Percentiles rank a stretch among this genome's conserved stretches.
Evolutionary conservation across 129 eudicot species (phyloP).

Genomic region (Flaveria sonorensis): DNA sequence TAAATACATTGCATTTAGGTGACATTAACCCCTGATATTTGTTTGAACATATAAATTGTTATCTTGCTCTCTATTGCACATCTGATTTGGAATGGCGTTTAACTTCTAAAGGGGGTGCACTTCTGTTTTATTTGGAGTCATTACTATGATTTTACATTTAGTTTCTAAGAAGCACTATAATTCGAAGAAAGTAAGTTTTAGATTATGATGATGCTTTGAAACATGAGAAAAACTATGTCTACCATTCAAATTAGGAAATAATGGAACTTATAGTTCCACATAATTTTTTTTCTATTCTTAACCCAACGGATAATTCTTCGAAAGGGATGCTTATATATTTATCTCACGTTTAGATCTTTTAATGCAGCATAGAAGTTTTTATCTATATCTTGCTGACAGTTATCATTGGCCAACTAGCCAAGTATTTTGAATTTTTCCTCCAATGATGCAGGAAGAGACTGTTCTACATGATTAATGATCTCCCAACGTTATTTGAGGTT

Average conservation of each 20-base stretch:
- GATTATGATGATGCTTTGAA: not conserved
- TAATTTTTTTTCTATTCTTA: not conserved
- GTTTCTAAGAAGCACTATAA: not conserved
- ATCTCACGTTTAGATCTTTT: not conserved
- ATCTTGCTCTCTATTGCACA: not conserved
- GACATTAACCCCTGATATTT: not conserved
- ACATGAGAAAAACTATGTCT: constrained; percentile 7
- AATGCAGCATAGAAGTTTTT: not conserved
- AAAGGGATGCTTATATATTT: not conserved
- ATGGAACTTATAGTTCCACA: not conserved
- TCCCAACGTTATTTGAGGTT: constrained; percentile 13
- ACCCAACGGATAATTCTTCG: not conserved
- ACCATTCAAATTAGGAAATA: not conserved
- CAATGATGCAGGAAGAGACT: not conserved
- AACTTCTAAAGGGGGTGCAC: not conserved
- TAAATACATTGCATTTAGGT: not conserved
- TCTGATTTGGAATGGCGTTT: not conserved
- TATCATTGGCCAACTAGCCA: not conserved
- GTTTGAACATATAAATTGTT: not conserved
- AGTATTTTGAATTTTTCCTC: constrained; percentile 3
- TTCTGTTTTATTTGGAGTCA: not conserved
- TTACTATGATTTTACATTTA: not conserved
- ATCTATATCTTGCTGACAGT: not conserved
- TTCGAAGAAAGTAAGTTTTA: not conserved
- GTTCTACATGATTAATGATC: constrained; percentile 8